phyloP scores from a whole-genome alignment of 768 basidiomycete genomes.

The Pholiota conissans region DNA sequence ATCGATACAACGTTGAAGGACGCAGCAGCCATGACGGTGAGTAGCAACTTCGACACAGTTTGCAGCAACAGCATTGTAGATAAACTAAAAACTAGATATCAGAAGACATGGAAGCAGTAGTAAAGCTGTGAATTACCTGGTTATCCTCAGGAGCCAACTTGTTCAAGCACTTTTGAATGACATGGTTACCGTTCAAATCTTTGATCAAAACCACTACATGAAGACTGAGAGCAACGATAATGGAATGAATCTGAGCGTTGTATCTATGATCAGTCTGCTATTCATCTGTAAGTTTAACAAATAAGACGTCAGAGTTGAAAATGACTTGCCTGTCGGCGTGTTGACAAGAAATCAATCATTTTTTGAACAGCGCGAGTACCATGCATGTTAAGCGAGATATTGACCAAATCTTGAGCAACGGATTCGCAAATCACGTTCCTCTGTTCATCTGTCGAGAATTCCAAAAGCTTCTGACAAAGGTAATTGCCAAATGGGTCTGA shows the following conservation, averaged over 20 bases:
- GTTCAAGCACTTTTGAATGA: constrained; percentile 99
- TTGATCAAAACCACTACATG: constrained; percentile 99
- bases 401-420: constrained; percentile 95
- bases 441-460: constrained; percentile 97
- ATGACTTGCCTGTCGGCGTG: constrained; percentile 82
- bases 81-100: constrained; percentile 59
- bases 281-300: constrained; percentile 53
- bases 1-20: constrained; percentile 96
- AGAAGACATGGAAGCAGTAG: neutral
- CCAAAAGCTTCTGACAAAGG: constrained; percentile 95
- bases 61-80: constrained; percentile 98
- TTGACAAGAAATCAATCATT: constrained; percentile 99
- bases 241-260: constrained; percentile 91
- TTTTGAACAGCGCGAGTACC: constrained; percentile 99
- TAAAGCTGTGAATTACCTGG: constrained; percentile 55
- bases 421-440: constrained; percentile 96
- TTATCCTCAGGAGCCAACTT: constrained; percentile 98
- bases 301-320: constrained; percentile 25
- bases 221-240: constrained; percentile 94
- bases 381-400: constrained; percentile 99
- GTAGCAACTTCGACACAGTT: constrained; percentile 99
- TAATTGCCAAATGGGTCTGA: constrained; percentile 99
- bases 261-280: constrained; percentile 79
- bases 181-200: constrained; percentile 95
- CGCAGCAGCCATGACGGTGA: constrained; percentile 97